Conservation (phyloP, 2,329 filamentous ascomycete genomes). For the Calonectria pauciramosa region DNA sequence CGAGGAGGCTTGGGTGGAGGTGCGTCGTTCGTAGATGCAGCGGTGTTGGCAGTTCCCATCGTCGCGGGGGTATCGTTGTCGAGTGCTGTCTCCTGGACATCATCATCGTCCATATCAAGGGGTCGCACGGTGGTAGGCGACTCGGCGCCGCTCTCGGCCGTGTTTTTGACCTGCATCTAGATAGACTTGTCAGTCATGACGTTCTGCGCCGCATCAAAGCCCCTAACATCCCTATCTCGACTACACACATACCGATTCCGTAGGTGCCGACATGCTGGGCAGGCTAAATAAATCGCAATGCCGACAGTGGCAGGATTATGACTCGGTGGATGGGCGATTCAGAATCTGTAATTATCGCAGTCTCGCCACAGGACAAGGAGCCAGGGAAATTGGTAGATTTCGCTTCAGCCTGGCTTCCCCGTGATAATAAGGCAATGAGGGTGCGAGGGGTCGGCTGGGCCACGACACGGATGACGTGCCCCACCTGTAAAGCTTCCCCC, state of each 20-base stretch:
- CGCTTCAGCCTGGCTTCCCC: conserved; percentile 45
- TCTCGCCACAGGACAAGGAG: conserved; percentile 18
- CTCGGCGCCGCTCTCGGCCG: conserved; percentile 64
- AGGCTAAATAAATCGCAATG: conserved; percentile 12
- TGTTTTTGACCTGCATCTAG: conserved; percentile 58
- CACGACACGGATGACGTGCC: conserved; percentile 56
- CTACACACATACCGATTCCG: conserved; percentile 58
- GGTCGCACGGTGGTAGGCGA: conserved; percentile 76
- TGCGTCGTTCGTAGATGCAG: conserved; percentile 53
- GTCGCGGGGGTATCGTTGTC: conserved; percentile 54
- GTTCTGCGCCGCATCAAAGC: conserved; percentile 29
- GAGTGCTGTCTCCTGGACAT: conserved; percentile 72
- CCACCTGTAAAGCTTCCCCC: conserved; percentile 44
- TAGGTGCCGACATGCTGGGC: conserved; percentile 57
- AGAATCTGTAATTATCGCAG: conserved; percentile 12
- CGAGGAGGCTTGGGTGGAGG: conserved; percentile 88
- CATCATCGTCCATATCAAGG: conserved; percentile 79
- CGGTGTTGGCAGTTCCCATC: conserved; percentile 43
- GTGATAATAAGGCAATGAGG: conserved; percentile 48
- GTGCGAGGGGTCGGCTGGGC: conserved; percentile 48
- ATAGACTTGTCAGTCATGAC: conserved; percentile 39
- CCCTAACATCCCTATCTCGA: conserved; percentile 9
- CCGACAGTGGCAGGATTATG: conserved; percentile 18
- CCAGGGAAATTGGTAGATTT: conserved; percentile 45
- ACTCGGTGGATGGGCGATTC: conserved; percentile 1